A percentile compares a stretch with the other conserved stretches of the same genome.
phyloP scores from a whole-genome alignment of 495 filamentous ascomycete genomes.

The Aspergillus olivimuriae region DNA sequence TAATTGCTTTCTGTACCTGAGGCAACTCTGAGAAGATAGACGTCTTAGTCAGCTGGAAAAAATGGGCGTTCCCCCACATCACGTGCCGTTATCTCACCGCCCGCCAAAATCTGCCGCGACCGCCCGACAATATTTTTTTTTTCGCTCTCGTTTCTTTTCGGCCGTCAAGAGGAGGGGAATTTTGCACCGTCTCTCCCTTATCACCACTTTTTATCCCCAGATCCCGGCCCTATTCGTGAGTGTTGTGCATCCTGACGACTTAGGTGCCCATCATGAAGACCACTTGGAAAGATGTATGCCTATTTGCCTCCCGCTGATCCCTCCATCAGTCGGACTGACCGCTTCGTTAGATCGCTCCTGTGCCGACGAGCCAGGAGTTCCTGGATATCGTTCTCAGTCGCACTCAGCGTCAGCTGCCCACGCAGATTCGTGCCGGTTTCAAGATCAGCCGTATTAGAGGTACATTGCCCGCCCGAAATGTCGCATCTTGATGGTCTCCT shows the following conservation, averaged over 20 bases:
- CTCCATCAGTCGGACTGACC: slow-evolving; percentile 14
- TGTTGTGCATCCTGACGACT: slow-evolving; percentile 19
- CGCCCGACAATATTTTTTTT: slow-evolving; percentile 20
- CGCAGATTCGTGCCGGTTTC: slow-evolving; percentile 93
- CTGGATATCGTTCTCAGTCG: slow-evolving; percentile 92
- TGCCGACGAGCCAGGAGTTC: slow-evolving; percentile 92
- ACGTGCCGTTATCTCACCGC: slow-evolving; percentile 19
- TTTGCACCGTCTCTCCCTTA: slow-evolving; percentile 8
- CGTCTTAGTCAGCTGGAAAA: background rate
- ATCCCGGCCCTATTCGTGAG: slow-evolving; percentile 9
- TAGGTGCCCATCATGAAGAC: slow-evolving; percentile 57
- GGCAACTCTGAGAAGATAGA: no score
- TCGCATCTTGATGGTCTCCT: background rate
- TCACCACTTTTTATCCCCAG: background rate
- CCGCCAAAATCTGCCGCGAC: slow-evolving; percentile 32
- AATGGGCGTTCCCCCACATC: background rate
- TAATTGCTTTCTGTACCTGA: no score
- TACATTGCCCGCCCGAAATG: slow-evolving; percentile 20
- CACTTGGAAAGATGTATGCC: slow-evolving; percentile 59
- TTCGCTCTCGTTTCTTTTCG: slow-evolving; percentile 17
- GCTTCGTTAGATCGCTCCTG: slow-evolving; percentile 64
- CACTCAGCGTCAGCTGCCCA: slow-evolving; percentile 90
- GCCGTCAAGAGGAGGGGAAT: slow-evolving; percentile 18
- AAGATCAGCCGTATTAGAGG: slow-evolving; percentile 92
- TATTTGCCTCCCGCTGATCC: background rate